A percentile compares a stretch with the other conserved stretches of the same genome.
Conservation (phyloP, 2,329 filamentous ascomycete species). For the Epichloe sp. region DNA sequence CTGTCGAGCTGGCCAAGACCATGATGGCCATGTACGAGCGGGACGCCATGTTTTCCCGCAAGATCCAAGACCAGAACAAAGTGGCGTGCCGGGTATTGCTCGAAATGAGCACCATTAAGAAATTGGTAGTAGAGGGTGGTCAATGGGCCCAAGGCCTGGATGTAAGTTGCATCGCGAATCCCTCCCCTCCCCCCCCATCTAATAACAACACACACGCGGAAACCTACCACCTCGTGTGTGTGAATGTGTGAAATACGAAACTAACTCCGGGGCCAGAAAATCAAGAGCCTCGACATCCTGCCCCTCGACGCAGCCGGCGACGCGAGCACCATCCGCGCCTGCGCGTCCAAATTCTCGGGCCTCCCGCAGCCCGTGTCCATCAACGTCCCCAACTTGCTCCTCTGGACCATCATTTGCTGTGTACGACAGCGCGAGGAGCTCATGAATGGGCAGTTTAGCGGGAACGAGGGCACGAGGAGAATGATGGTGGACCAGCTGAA, state of each 20-base stretch:
- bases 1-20: constrained; percentile 43
- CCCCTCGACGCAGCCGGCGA: constrained; percentile 65
- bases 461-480: constrained; percentile 50
- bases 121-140: constrained; percentile 37
- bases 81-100: constrained; percentile 42
- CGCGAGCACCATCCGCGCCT: constrained; percentile 63
- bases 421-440: constrained; percentile 63
- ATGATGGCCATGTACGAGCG: constrained; percentile 52
- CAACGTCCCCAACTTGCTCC: constrained; percentile 79
- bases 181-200: neutral
- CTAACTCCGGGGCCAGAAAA: constrained; percentile 39
- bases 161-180: constrained; percentile 31
- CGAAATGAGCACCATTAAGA: constrained; percentile 49
- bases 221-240: neutral
- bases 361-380: constrained; percentile 71
- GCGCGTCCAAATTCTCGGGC: constrained; percentile 67
- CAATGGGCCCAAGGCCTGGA: constrained; percentile 46
- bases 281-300: constrained; percentile 62
- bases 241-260: neutral
- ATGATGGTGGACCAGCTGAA: constrained; percentile 58
- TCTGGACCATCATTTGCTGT: constrained; percentile 88
- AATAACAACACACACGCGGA: neutral
- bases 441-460: constrained; percentile 58
- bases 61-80: constrained; percentile 43
- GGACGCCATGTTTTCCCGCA: constrained; percentile 46